A percentile compares a stretch with the other conserved stretches of the same genome.
These are phyloP conservation scores for Termitomyces sp. DNA, from an alignment of 768 basidiomycete species.

Conservation along the genomic window DNA sequence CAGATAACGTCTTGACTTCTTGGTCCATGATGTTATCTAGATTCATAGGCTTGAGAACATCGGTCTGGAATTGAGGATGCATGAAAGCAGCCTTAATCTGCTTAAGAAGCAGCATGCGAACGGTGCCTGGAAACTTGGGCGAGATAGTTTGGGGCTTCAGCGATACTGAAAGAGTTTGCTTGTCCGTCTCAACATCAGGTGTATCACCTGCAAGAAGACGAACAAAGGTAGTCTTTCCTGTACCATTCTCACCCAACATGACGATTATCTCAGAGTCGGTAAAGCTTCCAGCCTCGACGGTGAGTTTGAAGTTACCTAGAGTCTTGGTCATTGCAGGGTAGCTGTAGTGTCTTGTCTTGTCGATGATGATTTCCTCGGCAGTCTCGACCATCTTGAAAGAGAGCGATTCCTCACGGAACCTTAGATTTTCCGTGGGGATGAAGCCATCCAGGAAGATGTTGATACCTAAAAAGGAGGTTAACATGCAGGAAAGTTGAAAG, in stretches of 20 bases:
- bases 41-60: slow-evolving; percentile 97
- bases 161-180: slow-evolving; percentile 80
- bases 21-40: slow-evolving; percentile 95
- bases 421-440: slow-evolving; percentile 97
- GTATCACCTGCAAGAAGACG: slow-evolving; percentile 90
- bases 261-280: slow-evolving; percentile 99
- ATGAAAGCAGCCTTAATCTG: slow-evolving; percentile 94
- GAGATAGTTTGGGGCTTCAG: slow-evolving; percentile 99
- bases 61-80: slow-evolving; percentile 99
- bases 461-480: slow-evolving; percentile 56
- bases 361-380: slow-evolving; percentile 82
- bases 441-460: slow-evolving; percentile 99
- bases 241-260: slow-evolving; percentile 98
- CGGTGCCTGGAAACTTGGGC: slow-evolving; percentile 96
- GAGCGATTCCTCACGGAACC: slow-evolving; percentile 93
- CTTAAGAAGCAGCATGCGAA: slow-evolving; percentile 90
- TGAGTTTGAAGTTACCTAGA: slow-evolving; percentile 90
- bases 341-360: slow-evolving; percentile 84
- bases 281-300: slow-evolving; percentile 84
- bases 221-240: slow-evolving; percentile 98
- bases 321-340: slow-evolving; percentile 99
- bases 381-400: slow-evolving; percentile 98
- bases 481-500: not conserved
- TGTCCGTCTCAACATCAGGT: slow-evolving; percentile 81
- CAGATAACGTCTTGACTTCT: slow-evolving; percentile 96